Base-by-base conservation (phyloP, 2,329 filamentous ascomycete species). In the Pestalotiopsis sp. region DNA sequence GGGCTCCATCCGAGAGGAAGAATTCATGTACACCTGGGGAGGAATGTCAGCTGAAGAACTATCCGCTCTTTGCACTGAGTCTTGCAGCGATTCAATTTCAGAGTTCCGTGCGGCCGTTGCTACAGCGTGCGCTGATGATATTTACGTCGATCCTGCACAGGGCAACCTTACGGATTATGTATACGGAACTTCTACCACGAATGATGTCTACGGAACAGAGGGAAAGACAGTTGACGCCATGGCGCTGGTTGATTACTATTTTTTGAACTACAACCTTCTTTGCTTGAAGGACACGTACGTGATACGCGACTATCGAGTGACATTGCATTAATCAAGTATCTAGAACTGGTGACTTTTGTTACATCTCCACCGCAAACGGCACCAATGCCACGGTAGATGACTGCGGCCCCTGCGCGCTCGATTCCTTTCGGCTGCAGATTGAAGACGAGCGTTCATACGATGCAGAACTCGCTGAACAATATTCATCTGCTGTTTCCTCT, bases 21-120 rank as follows among this genome's bases (percentile, higher is more conserved):
- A 52, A 52, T 52, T 52, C 44, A 17, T 52, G 44, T 52, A 52
- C 44, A 52, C 44, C 4, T 52, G 44, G 44, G 44, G 44, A 20
- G 44, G 44, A 13, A 60, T 72, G 9, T 5, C 30, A 9, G 70
- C 71, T 40, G 71, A 72, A 20, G 38, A 68, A n/a, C 67, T 71
- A 1, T 9, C 14, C 1, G 58, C 67, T 30, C 65, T 24, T 24
- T 72, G 69, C 20, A n/a, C n/a, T 3, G 61, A 52, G 14, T 52
- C 44, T 20, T 52, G 44, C 13, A 52, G 44, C 14, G 44, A 52
- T 20, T 52, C 44, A 2, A 52, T 52, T 52, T 17, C 20, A 52
- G 44, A 52, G 1, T 20, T 17, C 20, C 44, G 44, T 52, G 44
- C 44, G 6, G 20, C 14, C 20, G 44, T 52, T 17, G 13, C 13